phyloP scores from a whole-genome alignment of 73 alveolate species.

The Tetrahymena malaccensis region DNA sequence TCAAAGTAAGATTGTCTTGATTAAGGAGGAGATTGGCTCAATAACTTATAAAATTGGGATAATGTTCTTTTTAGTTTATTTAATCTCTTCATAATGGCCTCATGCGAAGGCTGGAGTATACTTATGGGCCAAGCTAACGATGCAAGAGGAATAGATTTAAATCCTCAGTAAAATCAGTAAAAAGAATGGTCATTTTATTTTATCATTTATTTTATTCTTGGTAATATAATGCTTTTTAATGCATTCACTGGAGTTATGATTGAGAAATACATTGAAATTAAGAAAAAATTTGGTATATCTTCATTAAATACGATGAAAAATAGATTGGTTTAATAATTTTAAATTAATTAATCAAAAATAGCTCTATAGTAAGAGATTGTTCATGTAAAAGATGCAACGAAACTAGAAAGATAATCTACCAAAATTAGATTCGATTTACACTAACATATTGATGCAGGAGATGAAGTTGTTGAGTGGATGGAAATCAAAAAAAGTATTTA shows the following conservation, averaged over 20 bases:
- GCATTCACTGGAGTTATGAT: conserved; percentile 56
- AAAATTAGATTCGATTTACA: neutral
- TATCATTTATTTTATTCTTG: conserved; percentile 45
- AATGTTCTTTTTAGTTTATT: conserved; percentile 48
- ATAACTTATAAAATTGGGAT: conserved; percentile 51
- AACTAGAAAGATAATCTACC: neutral
- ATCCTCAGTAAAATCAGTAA: conserved; percentile 20
- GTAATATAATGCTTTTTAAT: conserved; percentile 44
- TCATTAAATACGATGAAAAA: too few species aligned
- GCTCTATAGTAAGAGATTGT: neutral
- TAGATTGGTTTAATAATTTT: neutral
- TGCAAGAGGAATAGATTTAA: conserved; percentile 30
- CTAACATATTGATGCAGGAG: neutral
- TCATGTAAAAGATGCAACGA: conserved; percentile 6
- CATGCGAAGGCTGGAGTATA: conserved; percentile 60
- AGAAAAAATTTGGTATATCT: conserved; percentile 39
- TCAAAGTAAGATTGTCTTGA: conserved; percentile 27
- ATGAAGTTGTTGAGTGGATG: neutral
- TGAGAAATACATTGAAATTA: conserved; percentile 40
- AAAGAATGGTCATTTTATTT: conserved; percentile 29
- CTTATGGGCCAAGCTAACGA: conserved; percentile 43
- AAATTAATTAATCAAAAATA: neutral
- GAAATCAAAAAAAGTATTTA: neutral
- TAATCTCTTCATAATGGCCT: conserved; percentile 48
- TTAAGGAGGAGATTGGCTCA: conserved; percentile 29